A percentile compares a stretch with the other conserved stretches of the same genome.
These are phyloP conservation scores for Orbilia javanica DNA, from an alignment of 2,329 filamentous ascomycete genomes.

Conservation along the genomic window DNA sequence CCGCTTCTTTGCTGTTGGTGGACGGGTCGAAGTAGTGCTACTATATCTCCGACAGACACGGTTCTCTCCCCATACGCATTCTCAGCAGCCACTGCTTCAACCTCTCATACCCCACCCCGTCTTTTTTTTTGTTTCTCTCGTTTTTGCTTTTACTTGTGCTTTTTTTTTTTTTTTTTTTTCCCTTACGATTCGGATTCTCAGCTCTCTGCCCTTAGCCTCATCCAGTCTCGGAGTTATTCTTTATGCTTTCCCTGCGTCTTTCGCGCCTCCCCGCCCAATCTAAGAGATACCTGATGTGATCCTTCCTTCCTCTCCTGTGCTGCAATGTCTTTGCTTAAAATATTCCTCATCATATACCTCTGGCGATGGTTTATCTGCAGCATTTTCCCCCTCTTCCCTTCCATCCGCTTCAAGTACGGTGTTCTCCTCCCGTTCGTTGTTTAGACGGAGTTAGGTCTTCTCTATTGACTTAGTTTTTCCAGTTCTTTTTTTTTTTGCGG, in stretches of 20 bases:
- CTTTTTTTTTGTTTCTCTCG: not conserved
- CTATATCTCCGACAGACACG: not conserved
- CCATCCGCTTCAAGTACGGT: slow-evolving; percentile 7
- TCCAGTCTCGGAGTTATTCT: slow-evolving; percentile 7
- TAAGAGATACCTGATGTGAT: slow-evolving; percentile 12
- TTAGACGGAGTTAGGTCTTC: slow-evolving; percentile 19
- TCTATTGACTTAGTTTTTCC: not conserved
- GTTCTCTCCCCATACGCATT: not conserved
- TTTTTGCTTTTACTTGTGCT: not conserved
- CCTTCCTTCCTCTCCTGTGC: not conserved
- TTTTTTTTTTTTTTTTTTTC: too few relatives aligned
- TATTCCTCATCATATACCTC: not conserved
- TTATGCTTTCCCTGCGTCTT: not conserved
- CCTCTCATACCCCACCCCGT: too few relatives aligned
- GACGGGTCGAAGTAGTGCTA: slow-evolving; percentile 4
- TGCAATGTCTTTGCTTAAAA: not conserved
- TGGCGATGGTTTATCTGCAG: not conserved
- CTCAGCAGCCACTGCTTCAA: not conserved
- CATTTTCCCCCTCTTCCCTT: not conserved
- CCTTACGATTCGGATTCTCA: too few relatives aligned
- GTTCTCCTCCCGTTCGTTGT: slow-evolving; percentile 7
- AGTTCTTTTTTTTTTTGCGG: not conserved
- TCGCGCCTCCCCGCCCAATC: not conserved
- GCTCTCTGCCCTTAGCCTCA: slow-evolving; percentile 15
- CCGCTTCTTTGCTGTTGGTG: not conserved